Conservation (phyloP, 164 flowering plant species). For the Umbellularia californica region DNA sequence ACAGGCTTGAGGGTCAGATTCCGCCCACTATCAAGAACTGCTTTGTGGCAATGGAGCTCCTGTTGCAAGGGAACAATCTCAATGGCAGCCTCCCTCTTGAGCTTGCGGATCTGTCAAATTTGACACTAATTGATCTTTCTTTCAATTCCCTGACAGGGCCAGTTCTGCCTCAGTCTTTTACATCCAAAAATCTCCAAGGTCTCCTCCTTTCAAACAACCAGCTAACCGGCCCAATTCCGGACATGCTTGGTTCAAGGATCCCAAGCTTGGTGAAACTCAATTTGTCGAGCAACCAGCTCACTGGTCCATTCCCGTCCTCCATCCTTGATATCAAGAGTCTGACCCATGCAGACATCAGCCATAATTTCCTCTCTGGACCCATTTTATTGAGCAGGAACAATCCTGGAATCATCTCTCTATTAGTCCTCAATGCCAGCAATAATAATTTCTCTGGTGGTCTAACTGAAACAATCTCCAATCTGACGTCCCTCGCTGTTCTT, state of each 20-base stretch:
- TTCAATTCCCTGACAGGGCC: slow-evolving; percentile 42
- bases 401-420: slow-evolving; percentile 29
- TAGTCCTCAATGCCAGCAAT: slow-evolving; percentile 51
- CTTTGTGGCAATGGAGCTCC: slow-evolving; percentile 32
- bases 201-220: slow-evolving; percentile 49
- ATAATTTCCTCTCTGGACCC: slow-evolving; percentile 42
- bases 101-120: slow-evolving; percentile 31
- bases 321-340: slow-evolving; percentile 38
- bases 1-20: slow-evolving; percentile 45
- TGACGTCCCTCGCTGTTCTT: slow-evolving; percentile 40
- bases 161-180: slow-evolving; percentile 26
- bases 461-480: slow-evolving; percentile 30
- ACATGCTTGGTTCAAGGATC: slow-evolving; percentile 27
- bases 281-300: slow-evolving; percentile 38
- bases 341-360: slow-evolving; percentile 44
- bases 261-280: slow-evolving; percentile 49
- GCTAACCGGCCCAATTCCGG: slow-evolving; percentile 42
- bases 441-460: slow-evolving; percentile 42
- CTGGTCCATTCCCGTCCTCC: slow-evolving; percentile 40
- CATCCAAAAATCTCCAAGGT: slow-evolving; percentile 43
- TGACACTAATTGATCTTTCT: slow-evolving; percentile 52
- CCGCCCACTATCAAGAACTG: slow-evolving; percentile 46
- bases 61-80: slow-evolving; percentile 49
- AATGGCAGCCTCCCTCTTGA: slow-evolving; percentile 49
- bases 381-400: slow-evolving; percentile 19